A percentile compares a stretch with the other conserved stretches of the same genome.
phyloP scores from a whole-genome alignment of 2,329 filamentous ascomycete genomes.

The Diaporthe destruens region DNA sequence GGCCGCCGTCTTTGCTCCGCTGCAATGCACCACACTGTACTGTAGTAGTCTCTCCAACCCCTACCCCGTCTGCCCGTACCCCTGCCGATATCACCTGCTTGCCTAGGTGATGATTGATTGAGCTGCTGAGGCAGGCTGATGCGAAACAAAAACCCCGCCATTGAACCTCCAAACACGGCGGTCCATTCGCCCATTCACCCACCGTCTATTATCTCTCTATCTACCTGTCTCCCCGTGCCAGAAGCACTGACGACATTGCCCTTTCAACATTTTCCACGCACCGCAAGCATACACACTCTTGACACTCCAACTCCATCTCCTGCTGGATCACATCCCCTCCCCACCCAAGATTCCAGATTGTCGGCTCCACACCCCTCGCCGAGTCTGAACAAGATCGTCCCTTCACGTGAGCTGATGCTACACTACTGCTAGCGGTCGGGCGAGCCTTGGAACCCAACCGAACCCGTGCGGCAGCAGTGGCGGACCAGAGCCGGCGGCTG shows the following conservation, averaged over 20 bases:
- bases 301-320: background rate
- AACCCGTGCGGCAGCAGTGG: slow-evolving; percentile 27
- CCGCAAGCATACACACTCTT: background rate
- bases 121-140: slow-evolving; percentile 40
- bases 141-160: slow-evolving; percentile 52
- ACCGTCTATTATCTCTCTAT: background rate
- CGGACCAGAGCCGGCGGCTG: slow-evolving; percentile 26
- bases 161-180: slow-evolving; percentile 27
- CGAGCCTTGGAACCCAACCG: slow-evolving; percentile 37
- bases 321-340: slow-evolving; percentile 5
- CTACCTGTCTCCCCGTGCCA: background rate
- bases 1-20: background rate
- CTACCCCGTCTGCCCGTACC: too few species aligned
- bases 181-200: slow-evolving; percentile 16
- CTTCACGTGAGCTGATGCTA: slow-evolving; percentile 32
- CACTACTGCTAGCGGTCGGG: slow-evolving; percentile 31
- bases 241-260: slow-evolving; percentile 37
- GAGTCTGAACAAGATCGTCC: slow-evolving; percentile 30
- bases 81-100: slow-evolving; percentile 11
- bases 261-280: slow-evolving; percentile 19
- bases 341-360: slow-evolving; percentile 28
- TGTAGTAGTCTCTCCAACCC: slow-evolving; percentile 19
- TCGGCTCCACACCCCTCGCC: slow-evolving; percentile 26
- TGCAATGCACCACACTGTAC: too few species aligned
- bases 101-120: background rate